Base-by-base conservation (phyloP, 2,329 filamentous ascomycete species). In the Onygenales sp. region DNA sequence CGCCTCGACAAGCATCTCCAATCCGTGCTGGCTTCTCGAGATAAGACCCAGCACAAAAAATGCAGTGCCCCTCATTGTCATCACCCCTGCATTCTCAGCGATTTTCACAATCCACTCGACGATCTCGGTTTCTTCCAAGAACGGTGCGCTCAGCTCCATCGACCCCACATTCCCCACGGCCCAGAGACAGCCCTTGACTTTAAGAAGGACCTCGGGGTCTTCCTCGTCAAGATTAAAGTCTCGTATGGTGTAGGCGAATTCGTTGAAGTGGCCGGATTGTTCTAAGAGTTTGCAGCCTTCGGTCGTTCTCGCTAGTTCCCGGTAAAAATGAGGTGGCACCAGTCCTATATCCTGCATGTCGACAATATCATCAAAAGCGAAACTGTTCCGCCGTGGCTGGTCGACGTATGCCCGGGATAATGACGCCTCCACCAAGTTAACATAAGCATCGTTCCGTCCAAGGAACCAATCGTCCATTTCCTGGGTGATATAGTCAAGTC, bases 401-500 rank as follows among this genome's bases (percentile, higher is more conserved):
- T 77, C 80, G 70, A 63, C 77, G 59, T 95, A 91, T 0, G 91
- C 86, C 56, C 89, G 85, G 34, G 91, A 89, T 50, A 98, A 78
- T 52, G 91, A 95, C n/a, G 94, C 93, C 69, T 98, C 93, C 42
- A 98, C 92, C 42, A 97, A 81, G 39, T 84, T 81, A 49, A 98
- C 93, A 61, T 98, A 98, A n/a, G 84, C 86, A 67, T 98, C 92
- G 65, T 98, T 98, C 44, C 93, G 84, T 11, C 93, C 93, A 14
- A 98, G 77, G 65, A 97, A 98, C 93, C 93, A 98, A 71, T 98
- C 94, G 61, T 98, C 93, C 93, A 98, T 98, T 68, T 98, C 94
- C 66, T 95, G 93, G 57, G 91, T 96, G 69, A 98, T 98, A 67
- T 98, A 98, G 72, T 98, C 94, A 43, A 98, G 77, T 0, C 91